These are phyloP conservation scores for Davidsoniella australis DNA, from an alignment of 2,329 filamentous ascomycete genomes.

Conservation along the genomic window DNA sequence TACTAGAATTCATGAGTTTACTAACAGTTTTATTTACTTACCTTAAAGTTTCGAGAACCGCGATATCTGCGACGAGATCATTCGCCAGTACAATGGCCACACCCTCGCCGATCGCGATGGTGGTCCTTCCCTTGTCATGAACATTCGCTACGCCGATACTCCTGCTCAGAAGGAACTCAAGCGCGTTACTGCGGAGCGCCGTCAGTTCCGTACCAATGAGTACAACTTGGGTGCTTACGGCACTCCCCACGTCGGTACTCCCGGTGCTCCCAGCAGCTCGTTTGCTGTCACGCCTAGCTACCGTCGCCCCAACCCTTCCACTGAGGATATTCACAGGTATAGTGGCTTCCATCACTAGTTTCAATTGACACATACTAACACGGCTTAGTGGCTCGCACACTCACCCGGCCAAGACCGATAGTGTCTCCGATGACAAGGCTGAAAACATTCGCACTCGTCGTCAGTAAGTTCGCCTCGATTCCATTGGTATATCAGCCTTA, in stretches of 20 bases:
- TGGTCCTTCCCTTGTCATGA: constrained; percentile 44
- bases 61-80: constrained; percentile 78
- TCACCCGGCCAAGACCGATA: no score
- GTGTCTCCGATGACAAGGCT: neutral
- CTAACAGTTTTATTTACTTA: neutral
- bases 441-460: constrained; percentile 3
- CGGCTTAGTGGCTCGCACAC: no score
- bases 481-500: constrained; percentile 15
- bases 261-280: constrained; percentile 18
- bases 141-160: constrained; percentile 94
- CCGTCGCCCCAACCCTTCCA: constrained; percentile 20
- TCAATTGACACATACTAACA: no score
- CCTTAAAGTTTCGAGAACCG: constrained; percentile 66
- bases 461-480: constrained; percentile 4
- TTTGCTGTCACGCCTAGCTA: constrained; percentile 14
- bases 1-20: constrained; percentile 14
- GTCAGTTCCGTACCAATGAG: constrained; percentile 90
- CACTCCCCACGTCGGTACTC: constrained; percentile 41
- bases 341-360: neutral
- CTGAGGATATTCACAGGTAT: constrained; percentile 1
- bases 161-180: constrained; percentile 94
- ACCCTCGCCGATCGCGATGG: constrained; percentile 54
- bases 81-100: constrained; percentile 70
- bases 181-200: constrained; percentile 84
- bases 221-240: constrained; percentile 65